phyloP scores from a whole-genome alignment of 2,329 filamentous ascomycete species.

The Periconia macrospinosa region DNA sequence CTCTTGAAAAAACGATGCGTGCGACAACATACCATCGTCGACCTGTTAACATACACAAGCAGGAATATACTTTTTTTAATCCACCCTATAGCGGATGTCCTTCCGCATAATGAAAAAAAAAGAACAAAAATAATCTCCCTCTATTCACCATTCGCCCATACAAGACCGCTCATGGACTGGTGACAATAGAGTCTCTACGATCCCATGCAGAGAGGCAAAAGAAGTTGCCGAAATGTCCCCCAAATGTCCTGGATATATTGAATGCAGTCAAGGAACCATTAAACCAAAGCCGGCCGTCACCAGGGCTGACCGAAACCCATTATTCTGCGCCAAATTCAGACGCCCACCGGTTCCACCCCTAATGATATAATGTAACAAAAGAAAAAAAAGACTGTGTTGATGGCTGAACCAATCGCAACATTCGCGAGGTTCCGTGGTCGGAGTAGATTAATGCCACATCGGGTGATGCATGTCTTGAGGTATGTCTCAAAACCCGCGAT shows the following conservation, averaged over 20 bases:
- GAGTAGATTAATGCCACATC: constrained; percentile 7
- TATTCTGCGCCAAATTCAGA: constrained; percentile 1
- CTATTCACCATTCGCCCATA: no score
- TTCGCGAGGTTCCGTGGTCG: background rate
- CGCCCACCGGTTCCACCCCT: constrained; percentile 1
- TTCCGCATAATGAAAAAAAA: background rate
- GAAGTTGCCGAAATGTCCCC: background rate
- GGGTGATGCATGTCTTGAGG: constrained; percentile 3
- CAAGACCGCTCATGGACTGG: no score
- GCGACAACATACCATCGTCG: no score
- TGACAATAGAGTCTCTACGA: no score
- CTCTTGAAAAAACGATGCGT: no score
- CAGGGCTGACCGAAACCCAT: background rate
- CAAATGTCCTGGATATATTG: background rate
- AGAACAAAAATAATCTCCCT: background rate
- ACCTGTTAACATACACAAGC: no score
- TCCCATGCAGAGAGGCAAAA: no score
- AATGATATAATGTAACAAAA: constrained; percentile 4
- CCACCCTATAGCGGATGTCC: no score
- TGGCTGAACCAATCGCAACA: background rate
- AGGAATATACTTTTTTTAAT: no score
- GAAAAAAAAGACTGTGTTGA: background rate
- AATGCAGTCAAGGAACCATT: no score
- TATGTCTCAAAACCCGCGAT: constrained; percentile 14
- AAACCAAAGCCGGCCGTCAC: background rate